phyloP scores from a whole-genome alignment of 2,329 filamentous ascomycete species.

The Trichoderma lentiforme region DNA sequence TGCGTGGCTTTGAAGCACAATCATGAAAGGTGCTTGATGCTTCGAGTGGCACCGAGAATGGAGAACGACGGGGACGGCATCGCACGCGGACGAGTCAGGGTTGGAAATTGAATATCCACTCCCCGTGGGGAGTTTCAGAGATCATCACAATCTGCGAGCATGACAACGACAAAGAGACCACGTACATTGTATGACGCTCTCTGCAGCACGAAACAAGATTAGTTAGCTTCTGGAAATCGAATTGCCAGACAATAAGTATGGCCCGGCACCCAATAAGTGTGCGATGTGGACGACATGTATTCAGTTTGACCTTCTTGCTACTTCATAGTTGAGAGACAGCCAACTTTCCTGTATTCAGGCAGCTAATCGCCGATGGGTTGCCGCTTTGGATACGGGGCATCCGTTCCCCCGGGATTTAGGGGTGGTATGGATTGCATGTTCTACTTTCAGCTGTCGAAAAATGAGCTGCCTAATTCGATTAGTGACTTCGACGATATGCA shows the following conservation, averaged over 20 bases:
- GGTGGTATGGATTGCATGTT: neutral
- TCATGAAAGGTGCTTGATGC: neutral
- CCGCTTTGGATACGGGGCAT: neutral
- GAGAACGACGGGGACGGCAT: neutral
- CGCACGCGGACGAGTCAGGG: neutral
- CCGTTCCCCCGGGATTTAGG: neutral
- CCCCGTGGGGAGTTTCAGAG: neutral
- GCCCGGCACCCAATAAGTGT: neutral
- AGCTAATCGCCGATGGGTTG: neutral
- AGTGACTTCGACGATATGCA: neutral
- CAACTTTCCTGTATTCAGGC: neutral
- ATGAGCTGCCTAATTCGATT: neutral
- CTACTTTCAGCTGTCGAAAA: neutral
- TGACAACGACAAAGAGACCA: neutral
- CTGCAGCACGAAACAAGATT: neutral
- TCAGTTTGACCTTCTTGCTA: neutral
- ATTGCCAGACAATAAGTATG: neutral
- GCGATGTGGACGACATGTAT: neutral
- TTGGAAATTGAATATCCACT: neutral
- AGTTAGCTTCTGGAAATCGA: neutral
- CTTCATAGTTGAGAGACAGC: neutral
- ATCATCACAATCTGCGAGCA: neutral
- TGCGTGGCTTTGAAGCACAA: neutral
- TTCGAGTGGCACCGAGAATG: neutral
- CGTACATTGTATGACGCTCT: neutral